Evolutionary conservation across 2,329 filamentous ascomycete genomes (phyloP).

Genomic region (Penicillium sumatraense): DNA sequence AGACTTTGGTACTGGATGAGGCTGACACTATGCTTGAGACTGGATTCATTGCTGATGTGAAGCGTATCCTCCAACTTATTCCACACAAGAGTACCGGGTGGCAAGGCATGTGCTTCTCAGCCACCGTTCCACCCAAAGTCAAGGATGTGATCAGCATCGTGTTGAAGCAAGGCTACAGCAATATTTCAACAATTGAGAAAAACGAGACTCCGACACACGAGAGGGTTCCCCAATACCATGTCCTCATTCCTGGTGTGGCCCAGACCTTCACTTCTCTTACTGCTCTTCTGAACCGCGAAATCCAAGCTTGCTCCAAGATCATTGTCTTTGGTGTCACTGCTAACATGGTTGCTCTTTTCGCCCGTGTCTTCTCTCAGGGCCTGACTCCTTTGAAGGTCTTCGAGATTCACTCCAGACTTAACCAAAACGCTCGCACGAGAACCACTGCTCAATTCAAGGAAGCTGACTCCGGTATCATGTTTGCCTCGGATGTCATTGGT

Average conservation of each 20-base stretch:
- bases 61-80: constrained; percentile 55
- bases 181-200: constrained; percentile 79
- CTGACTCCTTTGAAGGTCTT: constrained; percentile 46
- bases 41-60: constrained; percentile 56
- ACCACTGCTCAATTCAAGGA: constrained; percentile 49
- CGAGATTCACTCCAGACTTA: constrained; percentile 78
- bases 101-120: constrained; percentile 78
- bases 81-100: constrained; percentile 54
- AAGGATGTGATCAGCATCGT: constrained; percentile 75
- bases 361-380: constrained; percentile 56
- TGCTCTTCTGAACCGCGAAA: constrained; percentile 52
- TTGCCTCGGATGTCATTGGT: constrained; percentile 54
- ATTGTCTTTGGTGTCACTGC: constrained; percentile 86
- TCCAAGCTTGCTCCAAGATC: constrained; percentile 69
- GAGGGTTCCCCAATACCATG: constrained; percentile 54
- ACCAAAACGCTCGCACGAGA: constrained; percentile 68
- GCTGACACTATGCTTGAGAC: constrained; percentile 39
- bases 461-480: constrained; percentile 52
- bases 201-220: constrained; percentile 77
- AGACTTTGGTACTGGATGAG: constrained; percentile 55
- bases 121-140: constrained; percentile 83
- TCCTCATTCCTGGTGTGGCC: constrained; percentile 48
- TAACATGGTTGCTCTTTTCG: constrained; percentile 63
- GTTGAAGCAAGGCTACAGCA: constrained; percentile 68
- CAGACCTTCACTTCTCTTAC: constrained; percentile 53